Base-by-base conservation (phyloP, 176 grass and related monocot species). In the Triticum urartu region DNA sequence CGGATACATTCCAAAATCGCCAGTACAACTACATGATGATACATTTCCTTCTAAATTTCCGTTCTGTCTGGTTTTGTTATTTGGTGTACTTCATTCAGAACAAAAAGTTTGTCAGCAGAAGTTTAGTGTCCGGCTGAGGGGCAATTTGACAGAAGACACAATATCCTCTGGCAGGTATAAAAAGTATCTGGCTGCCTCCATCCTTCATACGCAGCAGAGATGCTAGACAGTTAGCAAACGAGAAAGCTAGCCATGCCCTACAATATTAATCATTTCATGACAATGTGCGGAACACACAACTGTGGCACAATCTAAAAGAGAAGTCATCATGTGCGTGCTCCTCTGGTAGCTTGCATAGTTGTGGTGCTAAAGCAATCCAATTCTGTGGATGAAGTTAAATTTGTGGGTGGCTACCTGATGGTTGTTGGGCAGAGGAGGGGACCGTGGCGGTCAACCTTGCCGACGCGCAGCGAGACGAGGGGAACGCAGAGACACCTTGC, bases 381-480 rank as follows among this genome's bases (percentile, higher is more conserved):
- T 68, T 21, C 8, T 85, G 36, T 22, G 28, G 33, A 32, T 10
- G 26, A 34, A 35, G 30, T 20, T 26, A 56, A 9, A 54, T 21
- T 24, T 26, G 72, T 17, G 24, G 32, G 3, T 59, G 81, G n/a
- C 63, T 80, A 99, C 97, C 97, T 95, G 33, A 28, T 39, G 36
- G 90, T 3, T 36, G 91, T 94, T 50, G 97, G 97, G 82, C 97
- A 96, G 28, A 99, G 83, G 78, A 95, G 83, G 26, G 83, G 54
- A 5, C 79, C 92, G 6, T 88, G 82, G 48, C 86, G 88, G 17
- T 91, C 86, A 43, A 98, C 83, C 78, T 90, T 98, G 74, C 97
- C 97, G 11, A 92, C 93, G 70, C 94, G 93, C 24, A 98, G 78
- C 54, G 94, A 94, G 91, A 98, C 88, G 77, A 98, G 92, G 63